Percentiles rank a stretch among this genome's conserved stretches.
Conservation (phyloP, 495 filamentous ascomycete species). For the Terfezia boudieri region DNA sequence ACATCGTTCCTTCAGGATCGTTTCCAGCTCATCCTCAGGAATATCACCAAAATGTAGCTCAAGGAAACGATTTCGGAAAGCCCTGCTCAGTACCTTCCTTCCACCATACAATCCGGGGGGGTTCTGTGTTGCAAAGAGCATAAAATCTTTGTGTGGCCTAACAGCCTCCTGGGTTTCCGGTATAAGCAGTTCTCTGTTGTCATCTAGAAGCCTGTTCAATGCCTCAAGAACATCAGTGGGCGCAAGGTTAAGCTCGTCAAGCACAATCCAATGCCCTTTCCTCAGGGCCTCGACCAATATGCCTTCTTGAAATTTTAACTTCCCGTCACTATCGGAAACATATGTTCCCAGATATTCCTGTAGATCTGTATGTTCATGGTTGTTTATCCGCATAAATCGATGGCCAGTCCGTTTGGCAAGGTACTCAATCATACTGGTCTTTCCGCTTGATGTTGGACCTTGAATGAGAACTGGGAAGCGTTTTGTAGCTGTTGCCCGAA, state of each 20-base stretch:
- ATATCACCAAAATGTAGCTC: slow-evolving; percentile 98
- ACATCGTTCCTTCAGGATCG: slow-evolving; percentile 68
- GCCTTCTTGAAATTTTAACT: slow-evolving; percentile 77
- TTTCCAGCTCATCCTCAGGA: slow-evolving; percentile 82
- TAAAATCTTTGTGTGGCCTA: slow-evolving; percentile 78
- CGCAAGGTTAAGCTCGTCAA: slow-evolving; percentile 91
- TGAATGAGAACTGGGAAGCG: slow-evolving; percentile 90
- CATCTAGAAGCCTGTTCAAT: slow-evolving; percentile 80
- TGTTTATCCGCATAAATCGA: slow-evolving; percentile 95
- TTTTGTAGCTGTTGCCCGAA: slow-evolving; percentile 73
- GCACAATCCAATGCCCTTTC: slow-evolving; percentile 90
- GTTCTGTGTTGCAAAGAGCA: slow-evolving; percentile 98
- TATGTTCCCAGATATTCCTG: slow-evolving; percentile 97
- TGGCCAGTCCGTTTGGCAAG: slow-evolving; percentile 88
- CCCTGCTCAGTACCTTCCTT: slow-evolving; percentile 73
- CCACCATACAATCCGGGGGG: slow-evolving; percentile 91
- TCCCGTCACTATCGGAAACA: slow-evolving; percentile 61
- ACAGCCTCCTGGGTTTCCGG: slow-evolving; percentile 92
- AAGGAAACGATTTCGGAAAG: slow-evolving; percentile 89
- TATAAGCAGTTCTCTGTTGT: slow-evolving; percentile 92
- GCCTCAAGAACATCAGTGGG: slow-evolving; percentile 93
- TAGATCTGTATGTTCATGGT: slow-evolving; percentile 94
- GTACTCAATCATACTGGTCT: slow-evolving; percentile 98
- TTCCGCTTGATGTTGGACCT: slow-evolving; percentile 88
- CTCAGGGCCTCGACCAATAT: slow-evolving; percentile 79